phyloP scores from a whole-genome alignment of 176 grass and related monocot genomes.

The Rhynchospora breviuscula region DNA sequence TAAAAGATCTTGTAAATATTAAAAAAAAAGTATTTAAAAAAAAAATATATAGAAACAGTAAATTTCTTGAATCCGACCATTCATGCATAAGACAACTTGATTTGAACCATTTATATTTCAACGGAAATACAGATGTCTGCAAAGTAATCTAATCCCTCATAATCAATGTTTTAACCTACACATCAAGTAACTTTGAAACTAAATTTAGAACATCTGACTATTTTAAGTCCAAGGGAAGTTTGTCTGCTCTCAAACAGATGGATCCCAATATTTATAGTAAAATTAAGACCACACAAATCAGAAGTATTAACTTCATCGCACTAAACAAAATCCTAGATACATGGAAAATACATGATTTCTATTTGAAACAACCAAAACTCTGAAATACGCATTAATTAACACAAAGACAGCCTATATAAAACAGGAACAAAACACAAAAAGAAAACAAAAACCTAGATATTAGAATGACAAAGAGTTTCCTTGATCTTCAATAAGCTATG shows the following conservation, averaged over 20 bases:
- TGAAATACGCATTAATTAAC: neutral
- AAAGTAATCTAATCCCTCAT: too few species aligned
- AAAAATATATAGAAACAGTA: too few species aligned
- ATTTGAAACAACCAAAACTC: neutral
- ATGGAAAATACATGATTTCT: neutral
- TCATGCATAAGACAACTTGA: too few species aligned
- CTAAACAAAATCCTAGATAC: slow-evolving; percentile 1
- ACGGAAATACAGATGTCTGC: too few species aligned
- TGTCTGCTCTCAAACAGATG: neutral
- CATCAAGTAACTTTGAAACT: too few species aligned
- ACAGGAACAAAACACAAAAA: neutral
- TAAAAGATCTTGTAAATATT: too few species aligned
- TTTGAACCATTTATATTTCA: too few species aligned
- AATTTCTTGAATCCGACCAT: too few species aligned
- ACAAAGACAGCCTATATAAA: slow-evolving; percentile 9
- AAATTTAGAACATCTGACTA: neutral
- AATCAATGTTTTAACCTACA: too few species aligned
- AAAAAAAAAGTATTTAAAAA: too few species aligned
- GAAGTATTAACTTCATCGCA: neutral
- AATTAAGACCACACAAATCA: neutral
- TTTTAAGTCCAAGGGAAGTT: neutral
- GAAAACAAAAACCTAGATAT: slow-evolving; percentile 1
- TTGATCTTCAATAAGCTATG: slow-evolving; percentile 15
- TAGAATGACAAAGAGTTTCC: slow-evolving; percentile 8
- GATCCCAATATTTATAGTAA: neutral